Evolutionary conservation across 371 early-diverging fungal genomes (phyloP).

Genomic region (Dichotomocladium elegans): DNA sequence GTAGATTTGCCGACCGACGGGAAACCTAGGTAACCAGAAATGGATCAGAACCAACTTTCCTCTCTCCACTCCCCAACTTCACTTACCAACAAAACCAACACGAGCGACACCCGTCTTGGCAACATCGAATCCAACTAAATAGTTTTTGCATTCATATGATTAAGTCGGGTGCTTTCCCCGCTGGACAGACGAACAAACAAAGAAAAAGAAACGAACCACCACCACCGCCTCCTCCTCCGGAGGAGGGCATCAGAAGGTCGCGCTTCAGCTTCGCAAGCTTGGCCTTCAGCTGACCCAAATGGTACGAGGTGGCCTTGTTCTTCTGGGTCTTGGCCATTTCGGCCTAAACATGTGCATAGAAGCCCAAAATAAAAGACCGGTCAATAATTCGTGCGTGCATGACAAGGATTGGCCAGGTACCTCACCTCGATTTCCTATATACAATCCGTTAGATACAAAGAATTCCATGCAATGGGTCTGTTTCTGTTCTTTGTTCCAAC

Average conservation of each 20-base stretch:
- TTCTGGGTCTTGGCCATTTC: slow-evolving; percentile 77
- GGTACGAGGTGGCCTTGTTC: slow-evolving; percentile 94
- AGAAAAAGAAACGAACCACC: slow-evolving; percentile 22
- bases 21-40: too few species aligned
- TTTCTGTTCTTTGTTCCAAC: neutral
- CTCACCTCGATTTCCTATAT: slow-evolving; percentile 6
- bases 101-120: slow-evolving; percentile 97
- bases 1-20: slow-evolving; percentile 98
- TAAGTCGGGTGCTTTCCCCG: neutral
- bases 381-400: too few species aligned
- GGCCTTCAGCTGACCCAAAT: slow-evolving; percentile 98
- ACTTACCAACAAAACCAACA: slow-evolving; percentile 84
- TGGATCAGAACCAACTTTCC: too few species aligned
- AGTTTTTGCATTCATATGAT: neutral
- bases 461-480: neutral
- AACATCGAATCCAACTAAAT: slow-evolving; percentile 89
- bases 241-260: slow-evolving; percentile 88
- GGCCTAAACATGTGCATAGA: slow-evolving; percentile 17
- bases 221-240: slow-evolving; percentile 78
- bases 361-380: neutral
- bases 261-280: slow-evolving; percentile 96
- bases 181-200: neutral
- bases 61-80: neutral
- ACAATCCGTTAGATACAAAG: neutral
- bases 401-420: too few species aligned